phyloP scores from a whole-genome alignment of 257 asterid species.

The Sherardia arvensis region DNA sequence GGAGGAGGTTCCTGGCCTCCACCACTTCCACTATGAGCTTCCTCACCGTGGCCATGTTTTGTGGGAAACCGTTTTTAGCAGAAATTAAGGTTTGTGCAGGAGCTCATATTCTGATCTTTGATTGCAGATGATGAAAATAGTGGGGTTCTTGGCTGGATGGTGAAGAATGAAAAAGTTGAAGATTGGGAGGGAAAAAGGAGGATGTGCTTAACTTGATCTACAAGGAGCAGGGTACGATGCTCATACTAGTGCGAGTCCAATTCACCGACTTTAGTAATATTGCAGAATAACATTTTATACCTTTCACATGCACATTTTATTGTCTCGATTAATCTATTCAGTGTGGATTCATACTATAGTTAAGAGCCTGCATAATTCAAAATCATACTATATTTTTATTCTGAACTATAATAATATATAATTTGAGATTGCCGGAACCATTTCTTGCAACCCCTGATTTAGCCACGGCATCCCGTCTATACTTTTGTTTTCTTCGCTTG shows the following conservation, averaged over 20 bases:
- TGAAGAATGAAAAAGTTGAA: constrained; percentile 16
- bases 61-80: neutral
- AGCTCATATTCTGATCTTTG: neutral
- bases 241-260: constrained; percentile 10
- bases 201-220: constrained; percentile 48
- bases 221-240: constrained; percentile 30
- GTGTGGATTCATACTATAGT: too few species aligned
- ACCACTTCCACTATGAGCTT: constrained; percentile 72
- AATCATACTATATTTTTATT: too few species aligned
- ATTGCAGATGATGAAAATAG: neutral
- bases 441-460: too few species aligned
- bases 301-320: too few species aligned
- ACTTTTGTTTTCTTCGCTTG: too few species aligned
- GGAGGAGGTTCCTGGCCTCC: constrained; percentile 62
- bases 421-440: too few species aligned
- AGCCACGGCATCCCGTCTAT: too few species aligned
- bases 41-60: constrained; percentile 34
- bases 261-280: neutral
- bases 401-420: too few species aligned
- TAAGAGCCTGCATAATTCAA: too few species aligned
- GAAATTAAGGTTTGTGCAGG: constrained; percentile 5
- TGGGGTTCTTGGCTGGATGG: constrained; percentile 27
- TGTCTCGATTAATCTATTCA: too few species aligned
- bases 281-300: constrained; percentile 20
- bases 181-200: constrained; percentile 4